phyloP scores from a whole-genome alignment of 345 rosid species.

The Garcia nutans region DNA sequence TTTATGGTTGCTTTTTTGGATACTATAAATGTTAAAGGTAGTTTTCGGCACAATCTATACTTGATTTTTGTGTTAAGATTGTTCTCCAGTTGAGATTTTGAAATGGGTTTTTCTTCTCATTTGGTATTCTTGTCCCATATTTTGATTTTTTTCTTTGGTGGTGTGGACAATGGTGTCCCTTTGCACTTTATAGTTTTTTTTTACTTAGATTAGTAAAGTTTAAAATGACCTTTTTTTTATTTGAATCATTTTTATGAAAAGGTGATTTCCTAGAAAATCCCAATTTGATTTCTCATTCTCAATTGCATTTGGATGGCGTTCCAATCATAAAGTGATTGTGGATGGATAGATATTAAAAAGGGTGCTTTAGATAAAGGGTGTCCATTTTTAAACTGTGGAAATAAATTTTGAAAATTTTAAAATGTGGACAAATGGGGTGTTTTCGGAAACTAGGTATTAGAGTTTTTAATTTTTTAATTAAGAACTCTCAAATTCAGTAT shows the following conservation, averaged over 20 bases:
- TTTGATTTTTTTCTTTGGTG: constrained; percentile 18
- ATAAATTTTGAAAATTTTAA: no score
- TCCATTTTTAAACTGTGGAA: no score
- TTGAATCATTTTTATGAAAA: background rate
- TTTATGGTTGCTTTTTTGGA: constrained; percentile 19
- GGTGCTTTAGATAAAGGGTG: no score
- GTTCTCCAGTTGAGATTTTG: constrained; percentile 14
- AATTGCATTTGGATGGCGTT: constrained; percentile 5
- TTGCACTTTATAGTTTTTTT: background rate
- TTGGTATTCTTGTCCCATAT: constrained; percentile 17
- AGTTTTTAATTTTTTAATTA: no score
- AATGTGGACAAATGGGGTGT: no score
- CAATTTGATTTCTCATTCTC: background rate
- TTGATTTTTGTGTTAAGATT: constrained; percentile 17
- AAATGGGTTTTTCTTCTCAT: constrained; percentile 20
- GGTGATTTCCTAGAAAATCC: constrained; percentile 9
- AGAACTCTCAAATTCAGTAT: no score
- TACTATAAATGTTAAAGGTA: constrained; percentile 5
- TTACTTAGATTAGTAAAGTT: background rate
- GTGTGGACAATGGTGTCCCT: constrained; percentile 1
- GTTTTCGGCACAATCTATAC: background rate
- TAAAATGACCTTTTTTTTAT: background rate
- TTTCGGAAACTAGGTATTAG: no score
- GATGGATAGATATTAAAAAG: background rate
- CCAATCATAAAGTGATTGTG: background rate